Evolutionary conservation across 495 filamentous ascomycete genomes (phyloP).

Genomic region (Neurospora sp.): DNA sequence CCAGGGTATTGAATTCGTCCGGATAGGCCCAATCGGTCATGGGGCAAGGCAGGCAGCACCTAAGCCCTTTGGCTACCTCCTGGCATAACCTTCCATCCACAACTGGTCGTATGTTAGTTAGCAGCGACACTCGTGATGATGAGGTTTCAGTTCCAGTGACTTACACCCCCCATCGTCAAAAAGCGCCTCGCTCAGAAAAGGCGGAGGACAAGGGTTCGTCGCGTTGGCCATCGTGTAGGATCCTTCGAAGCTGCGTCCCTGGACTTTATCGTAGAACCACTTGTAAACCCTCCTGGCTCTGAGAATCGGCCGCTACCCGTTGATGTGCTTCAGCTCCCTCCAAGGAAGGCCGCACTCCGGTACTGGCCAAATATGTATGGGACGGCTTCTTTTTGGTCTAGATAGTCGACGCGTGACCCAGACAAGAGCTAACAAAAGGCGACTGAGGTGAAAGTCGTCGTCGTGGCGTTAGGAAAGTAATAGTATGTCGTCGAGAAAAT

Average conservation of each 20-base stretch:
- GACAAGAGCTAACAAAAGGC: neutral
- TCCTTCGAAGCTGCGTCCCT: neutral
- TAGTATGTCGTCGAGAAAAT: conserved; percentile 3
- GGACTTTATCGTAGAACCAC: neutral
- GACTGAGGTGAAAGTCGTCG: neutral
- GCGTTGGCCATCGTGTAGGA: conserved; percentile 4
- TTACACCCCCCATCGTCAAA: conserved; percentile 33
- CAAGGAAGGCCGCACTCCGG: neutral
- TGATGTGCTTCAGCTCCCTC: neutral
- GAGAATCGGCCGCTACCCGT: neutral
- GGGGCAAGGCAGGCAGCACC: conserved; percentile 89
- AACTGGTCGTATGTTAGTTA: conserved; percentile 36
- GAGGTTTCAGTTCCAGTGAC: conserved; percentile 9
- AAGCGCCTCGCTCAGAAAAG: conserved; percentile 25
- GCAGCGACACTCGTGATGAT: neutral
- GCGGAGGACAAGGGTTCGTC: conserved; percentile 19
- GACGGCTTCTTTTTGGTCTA: neutral
- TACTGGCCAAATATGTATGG: neutral
- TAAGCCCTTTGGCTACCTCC: conserved; percentile 21
- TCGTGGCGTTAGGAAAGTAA: conserved; percentile 5
- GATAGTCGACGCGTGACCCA: neutral
- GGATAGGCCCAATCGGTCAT: conserved; percentile 75
- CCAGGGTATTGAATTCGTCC: conserved; percentile 57
- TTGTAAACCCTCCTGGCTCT: neutral
- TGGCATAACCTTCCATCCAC: conserved; percentile 54